Evolutionary conservation across 108 stramenopile genomes (phyloP).

Genomic region (Fistulifera pelliculosa): DNA sequence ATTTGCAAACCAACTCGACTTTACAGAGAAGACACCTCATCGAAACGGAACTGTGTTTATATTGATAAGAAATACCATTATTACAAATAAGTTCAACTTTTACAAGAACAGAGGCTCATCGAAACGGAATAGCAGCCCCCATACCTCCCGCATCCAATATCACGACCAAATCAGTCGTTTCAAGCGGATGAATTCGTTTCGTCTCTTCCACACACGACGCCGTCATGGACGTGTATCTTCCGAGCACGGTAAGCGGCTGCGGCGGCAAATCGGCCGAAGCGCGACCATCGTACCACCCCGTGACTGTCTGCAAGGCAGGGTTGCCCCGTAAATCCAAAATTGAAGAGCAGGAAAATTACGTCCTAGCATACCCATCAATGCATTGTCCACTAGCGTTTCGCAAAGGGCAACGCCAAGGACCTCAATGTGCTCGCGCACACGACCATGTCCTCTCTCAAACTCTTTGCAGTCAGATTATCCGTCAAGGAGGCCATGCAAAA

Average conservation of each 20-base stretch:
- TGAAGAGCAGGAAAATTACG: conserved; percentile 40
- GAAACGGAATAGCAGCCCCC: conserved; percentile 45
- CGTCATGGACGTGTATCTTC: conserved; percentile 55
- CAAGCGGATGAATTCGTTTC: conserved; percentile 42
- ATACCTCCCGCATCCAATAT: conserved; percentile 54
- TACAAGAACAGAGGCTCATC: too few relatives aligned
- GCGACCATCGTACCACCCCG: conserved; percentile 77
- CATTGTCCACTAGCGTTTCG: conserved; percentile 56
- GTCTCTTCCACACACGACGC: conserved; percentile 59
- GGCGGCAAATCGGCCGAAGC: conserved; percentile 28
- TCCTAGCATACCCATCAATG: conserved; percentile 51
- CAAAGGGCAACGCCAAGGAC: conserved; percentile 61
- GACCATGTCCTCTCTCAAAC: conserved; percentile 37
- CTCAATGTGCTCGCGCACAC: conserved; percentile 16
- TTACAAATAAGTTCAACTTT: too few relatives aligned
- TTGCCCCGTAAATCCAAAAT: conserved; percentile 76
- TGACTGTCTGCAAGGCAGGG: conserved; percentile 35
- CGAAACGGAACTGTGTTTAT: too few relatives aligned
- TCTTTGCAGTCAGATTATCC: conserved; percentile 26
- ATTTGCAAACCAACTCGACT: too few relatives aligned
- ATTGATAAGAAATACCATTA: too few relatives aligned
- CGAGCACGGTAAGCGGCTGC: conserved; percentile 55
- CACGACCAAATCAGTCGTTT: conserved; percentile 31
- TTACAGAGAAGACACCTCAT: too few relatives aligned
- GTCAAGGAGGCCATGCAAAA: conserved; percentile 25